Base-by-base conservation (phyloP, 192 early-diverging fungal genomes). In the Gamsiella multidivaricata region DNA sequence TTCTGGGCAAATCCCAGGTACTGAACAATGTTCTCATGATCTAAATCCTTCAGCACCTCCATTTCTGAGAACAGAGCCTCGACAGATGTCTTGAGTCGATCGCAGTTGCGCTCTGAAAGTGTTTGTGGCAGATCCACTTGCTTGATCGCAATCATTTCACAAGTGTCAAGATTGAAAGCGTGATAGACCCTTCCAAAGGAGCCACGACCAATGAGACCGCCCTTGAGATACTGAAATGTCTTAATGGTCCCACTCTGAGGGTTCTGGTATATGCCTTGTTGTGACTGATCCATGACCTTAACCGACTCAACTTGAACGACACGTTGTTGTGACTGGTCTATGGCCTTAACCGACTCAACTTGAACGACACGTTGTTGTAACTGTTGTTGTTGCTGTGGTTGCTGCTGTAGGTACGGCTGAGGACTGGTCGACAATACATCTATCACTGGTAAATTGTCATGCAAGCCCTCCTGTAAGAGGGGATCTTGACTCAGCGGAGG, bases 1-100 rank as follows among this genome's bases (percentile, higher is more conserved):
- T 88, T 88, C 26, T 91, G 83, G 28, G 68, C 75, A 60, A 88
- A 89, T 18, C 94, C 95, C 32, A 97, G 87, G 80, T 97, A 96
- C 80, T 95, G 91, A 37, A 98, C 97, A 84, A 98, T 93, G 75
- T 98, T 92, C 53, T 93, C 93, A 53, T 97, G 91, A 58, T 94
- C 92, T 63, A 94, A 67, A 65, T 90, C 91, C 64, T 88, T 87
- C 22, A 95, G 65, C 46, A 95, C 76, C 67, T 88, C 84, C 36
- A 93, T 92, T 75, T 95, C 93, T 8, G 85, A 86, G 57, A 89
- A 85, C 54, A 94, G 86, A 28, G 90, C 88, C 51, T 88, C 84
- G 12, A 84, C 78, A 15, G 80, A 70, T 4, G 79, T 81, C 41
- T 70, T 63, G 41, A 84, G 76, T 26, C 78, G 62, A 25, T 83